phyloP scores from a whole-genome alignment of 371 early-diverging fungal species.

The Chytridium lagenaria region DNA sequence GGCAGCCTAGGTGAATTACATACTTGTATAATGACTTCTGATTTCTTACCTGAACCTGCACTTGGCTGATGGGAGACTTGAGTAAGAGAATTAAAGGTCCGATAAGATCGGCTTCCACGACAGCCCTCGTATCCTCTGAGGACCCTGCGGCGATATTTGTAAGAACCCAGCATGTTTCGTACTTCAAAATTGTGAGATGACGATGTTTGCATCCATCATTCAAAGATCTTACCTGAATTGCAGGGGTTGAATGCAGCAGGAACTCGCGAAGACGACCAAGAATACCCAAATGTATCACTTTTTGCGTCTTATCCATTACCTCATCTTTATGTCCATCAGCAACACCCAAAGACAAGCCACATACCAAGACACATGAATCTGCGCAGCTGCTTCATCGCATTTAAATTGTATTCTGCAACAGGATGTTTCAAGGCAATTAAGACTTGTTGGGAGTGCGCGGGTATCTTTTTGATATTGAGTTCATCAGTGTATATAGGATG shows the following conservation, averaged over 20 bases:
- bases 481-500: background rate
- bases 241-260: background rate
- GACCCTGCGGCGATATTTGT: slow-evolving; percentile 67
- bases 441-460: slow-evolving; percentile 21
- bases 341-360: slow-evolving; percentile 5
- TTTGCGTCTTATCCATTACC: slow-evolving; percentile 32
- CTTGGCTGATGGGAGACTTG: slow-evolving; percentile 34
- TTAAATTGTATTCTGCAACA: slow-evolving; percentile 30
- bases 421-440: slow-evolving; percentile 22
- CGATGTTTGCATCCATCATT: background rate
- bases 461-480: slow-evolving; percentile 24
- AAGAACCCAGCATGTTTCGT: slow-evolving; percentile 63
- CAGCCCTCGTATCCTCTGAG: slow-evolving; percentile 50
- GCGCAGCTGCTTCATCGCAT: slow-evolving; percentile 34
- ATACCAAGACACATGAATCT: slow-evolving; percentile 39
- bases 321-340: slow-evolving; percentile 20
- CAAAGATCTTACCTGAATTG: slow-evolving; percentile 27
- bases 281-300: slow-evolving; percentile 28
- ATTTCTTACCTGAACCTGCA: slow-evolving; percentile 41
- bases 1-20: slow-evolving; percentile 44
- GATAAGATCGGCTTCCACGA: slow-evolving; percentile 48
- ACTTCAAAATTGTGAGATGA: slow-evolving; percentile 21
- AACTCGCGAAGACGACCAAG: slow-evolving; percentile 25
- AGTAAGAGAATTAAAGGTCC: slow-evolving; percentile 49
- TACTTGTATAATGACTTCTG: background rate